Evolutionary conservation across 2,329 filamentous ascomycete genomes (phyloP).

Genomic region (Sarocladium oryzae): DNA sequence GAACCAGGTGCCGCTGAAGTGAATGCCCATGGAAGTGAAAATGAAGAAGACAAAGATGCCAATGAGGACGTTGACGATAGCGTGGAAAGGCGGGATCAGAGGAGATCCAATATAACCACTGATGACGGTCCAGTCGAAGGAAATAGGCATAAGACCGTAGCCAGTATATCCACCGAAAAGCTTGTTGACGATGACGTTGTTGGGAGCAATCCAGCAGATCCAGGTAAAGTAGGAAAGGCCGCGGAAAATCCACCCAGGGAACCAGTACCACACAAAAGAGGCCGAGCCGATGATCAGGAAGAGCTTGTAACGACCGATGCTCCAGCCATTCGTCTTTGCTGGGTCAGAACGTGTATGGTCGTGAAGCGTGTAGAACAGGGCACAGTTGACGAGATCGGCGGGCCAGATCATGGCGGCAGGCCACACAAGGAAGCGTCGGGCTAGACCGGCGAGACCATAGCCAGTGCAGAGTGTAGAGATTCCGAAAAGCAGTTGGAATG

Average conservation of each 20-base stretch:
- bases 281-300: constrained; percentile 51
- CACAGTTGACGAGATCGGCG: constrained; percentile 45
- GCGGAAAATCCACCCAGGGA: constrained; percentile 57
- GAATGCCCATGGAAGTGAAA: constrained; percentile 50
- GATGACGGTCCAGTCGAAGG: constrained; percentile 46
- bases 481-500: constrained; percentile 47
- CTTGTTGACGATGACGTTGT: constrained; percentile 55
- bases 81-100: constrained; percentile 46
- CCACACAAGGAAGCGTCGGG: constrained; percentile 45
- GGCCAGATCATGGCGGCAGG: constrained; percentile 55
- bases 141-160: constrained; percentile 53
- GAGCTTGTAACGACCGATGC: constrained; percentile 54
- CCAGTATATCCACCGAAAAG: constrained; percentile 55
- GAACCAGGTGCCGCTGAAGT: constrained; percentile 51
- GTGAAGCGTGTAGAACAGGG: constrained; percentile 43
- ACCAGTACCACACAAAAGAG: constrained; percentile 52
- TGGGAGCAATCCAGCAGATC: constrained; percentile 54
- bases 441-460: constrained; percentile 50
- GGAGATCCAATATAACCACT: constrained; percentile 44
- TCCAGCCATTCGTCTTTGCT: constrained; percentile 52
- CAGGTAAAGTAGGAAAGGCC: constrained; percentile 58
- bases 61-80: constrained; percentile 47
- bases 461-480: constrained; percentile 51
- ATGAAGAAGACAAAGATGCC: constrained; percentile 51
- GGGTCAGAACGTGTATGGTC: constrained; percentile 41